Evolutionary conservation across 441 rosid genomes (phyloP), one percentile per base, ranked within the genome.

Genomic region (Erysimum cheiri): DNA sequence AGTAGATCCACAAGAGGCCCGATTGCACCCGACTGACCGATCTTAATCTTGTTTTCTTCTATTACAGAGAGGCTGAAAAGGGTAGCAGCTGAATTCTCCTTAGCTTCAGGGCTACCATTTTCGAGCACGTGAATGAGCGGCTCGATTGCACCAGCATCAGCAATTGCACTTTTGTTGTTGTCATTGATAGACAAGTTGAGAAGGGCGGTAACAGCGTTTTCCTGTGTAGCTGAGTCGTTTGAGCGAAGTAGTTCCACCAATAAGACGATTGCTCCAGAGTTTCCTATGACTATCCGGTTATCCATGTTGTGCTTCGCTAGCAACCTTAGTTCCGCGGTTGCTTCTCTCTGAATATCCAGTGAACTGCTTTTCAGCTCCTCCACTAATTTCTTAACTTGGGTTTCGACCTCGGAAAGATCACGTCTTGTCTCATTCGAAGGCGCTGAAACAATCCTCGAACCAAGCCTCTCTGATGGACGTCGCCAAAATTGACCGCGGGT

Each of bases 1-100:
- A 94, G 75, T 41, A 94, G 77, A 80, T 94, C 90, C 48, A 94
- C 99, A 44, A 94, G 94, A 4, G 99, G 98, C 13, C 75, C 81
- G 1, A 92, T 80, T n/a, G 99, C 99, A 40, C 98, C 97, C 0
- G 97, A 86, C 70, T 90, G 85, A 67, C 98, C 99, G 15, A 94
- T 94, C 84, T 71, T 92, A 48, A 83, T 79, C 82, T 92, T 94
- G 82, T 90, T 87, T 37, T 92, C 98, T 85, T 92, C 99, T 11
- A 90, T 83, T 58, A 86, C 97, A 0, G 99, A 94, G 46, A 94
- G 94, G 71, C 99, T 94, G 56, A 94, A 94, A 13, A 94, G 98
- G 8, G 99, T 94, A 22, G 98, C 99, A 60, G 99, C 99, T 41
- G 99, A 76, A 49, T 92, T 94, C 79, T 90, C 97, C 69, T 87